Evolutionary conservation across 1,284 basidiomycete species (phyloP), one percentile per base, ranked within the genome.

Genomic region (Coriolopsis trogii): DNA sequence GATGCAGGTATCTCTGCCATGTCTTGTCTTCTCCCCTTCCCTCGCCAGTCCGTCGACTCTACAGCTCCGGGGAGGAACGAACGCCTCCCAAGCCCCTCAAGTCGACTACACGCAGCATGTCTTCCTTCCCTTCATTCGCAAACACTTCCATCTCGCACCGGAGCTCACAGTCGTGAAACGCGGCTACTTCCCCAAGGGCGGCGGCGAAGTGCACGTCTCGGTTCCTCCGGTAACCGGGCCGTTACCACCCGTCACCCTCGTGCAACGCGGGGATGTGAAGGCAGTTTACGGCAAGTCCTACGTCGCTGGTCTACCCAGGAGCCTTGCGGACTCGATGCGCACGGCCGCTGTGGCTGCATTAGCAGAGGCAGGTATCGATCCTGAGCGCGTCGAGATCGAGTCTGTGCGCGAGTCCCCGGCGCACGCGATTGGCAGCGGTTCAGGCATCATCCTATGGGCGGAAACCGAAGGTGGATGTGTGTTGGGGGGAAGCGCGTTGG

Each of bases 151-250:
- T 9, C 52, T 86, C 34, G 58, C 66, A 0, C 70, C 77, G 3
- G 64, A 69, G 3, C 63, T 89, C 15, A 65, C 75, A 20, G 66
- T 88, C 31, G 62, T 67, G 25, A 75, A 72, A 51, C 75, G 87
- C 6, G 87, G 87, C 0, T 89, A 88, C 68, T 86, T 71, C 59
- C 87, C 87, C 0, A 82, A 75, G 61, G 87, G 88, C 30, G 87
- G 87, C 6, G 87, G 87, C 0, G 73, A 80, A 45, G 72, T 89
- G 9, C 56, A 65, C 2, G 72, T 82, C 46, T 69, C 64, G 2
- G 68, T 85, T 3, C 67, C 68, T 1, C 73, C 78, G 0, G 61
- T 70, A 2, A 33, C 62, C 1, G 69, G 72, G 3, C 72, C 74
- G 12, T 69, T 89, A 4, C 71, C 72, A 21, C 62, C 75, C 3